Evolutionary conservation across 257 asterid genomes (phyloP).

Genomic region (Solanum paucissectum): DNA sequence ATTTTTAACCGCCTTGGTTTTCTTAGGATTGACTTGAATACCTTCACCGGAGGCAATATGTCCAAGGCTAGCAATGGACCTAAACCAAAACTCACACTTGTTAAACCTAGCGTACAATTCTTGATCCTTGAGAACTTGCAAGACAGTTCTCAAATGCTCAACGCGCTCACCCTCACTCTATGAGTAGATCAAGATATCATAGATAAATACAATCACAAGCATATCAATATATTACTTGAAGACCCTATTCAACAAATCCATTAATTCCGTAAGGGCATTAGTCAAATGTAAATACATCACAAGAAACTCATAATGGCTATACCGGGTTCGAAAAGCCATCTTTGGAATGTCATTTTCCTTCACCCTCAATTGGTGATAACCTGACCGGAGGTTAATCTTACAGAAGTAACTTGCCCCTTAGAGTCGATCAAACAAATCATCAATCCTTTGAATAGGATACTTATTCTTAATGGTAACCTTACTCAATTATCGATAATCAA

Average conservation of each 20-base stretch:
- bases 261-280: too few species aligned
- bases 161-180: neutral
- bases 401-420: neutral
- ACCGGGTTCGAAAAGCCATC: neutral
- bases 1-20: neutral
- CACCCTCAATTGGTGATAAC: neutral
- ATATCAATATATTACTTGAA: neutral
- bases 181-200: neutral
- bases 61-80: neutral
- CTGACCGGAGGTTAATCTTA: neutral
- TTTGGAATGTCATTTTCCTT: neutral
- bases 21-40: neutral
- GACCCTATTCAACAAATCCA: neutral
- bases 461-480: too few species aligned
- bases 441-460: neutral
- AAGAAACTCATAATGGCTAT: neutral
- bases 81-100: neutral
- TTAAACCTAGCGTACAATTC: too few species aligned
- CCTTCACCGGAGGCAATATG: neutral
- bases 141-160: neutral
- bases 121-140: neutral
- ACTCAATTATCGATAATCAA: too few species aligned
- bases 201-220: neutral
- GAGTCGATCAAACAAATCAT: neutral
- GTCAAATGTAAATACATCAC: neutral